Evolutionary conservation across 176 grass and related monocot genomes (phyloP).

Genomic region (Areca catechu): DNA sequence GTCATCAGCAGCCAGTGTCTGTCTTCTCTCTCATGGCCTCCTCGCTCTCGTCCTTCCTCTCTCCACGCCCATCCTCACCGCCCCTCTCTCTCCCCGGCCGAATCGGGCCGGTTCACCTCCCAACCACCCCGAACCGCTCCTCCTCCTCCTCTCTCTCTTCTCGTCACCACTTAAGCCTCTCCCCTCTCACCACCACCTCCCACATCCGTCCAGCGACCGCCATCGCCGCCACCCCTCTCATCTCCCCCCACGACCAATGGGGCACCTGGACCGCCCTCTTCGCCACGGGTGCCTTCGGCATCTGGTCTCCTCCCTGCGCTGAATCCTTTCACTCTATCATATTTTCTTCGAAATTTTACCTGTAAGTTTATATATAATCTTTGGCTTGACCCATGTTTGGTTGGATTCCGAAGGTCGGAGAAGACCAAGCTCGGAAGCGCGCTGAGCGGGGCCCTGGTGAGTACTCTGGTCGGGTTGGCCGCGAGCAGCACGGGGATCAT

Average conservation of each 20-base stretch:
- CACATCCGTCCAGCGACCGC: slow-evolving; percentile 1
- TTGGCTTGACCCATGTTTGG: too few relatives aligned
- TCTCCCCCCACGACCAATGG: slow-evolving; percentile 57
- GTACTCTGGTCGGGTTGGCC: slow-evolving; percentile 47
- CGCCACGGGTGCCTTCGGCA: slow-evolving; percentile 41
- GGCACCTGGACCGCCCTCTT: slow-evolving; percentile 77
- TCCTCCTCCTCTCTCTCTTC: too few relatives aligned
- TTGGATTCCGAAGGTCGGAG: slow-evolving; percentile 26
- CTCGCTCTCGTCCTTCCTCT: too few relatives aligned
- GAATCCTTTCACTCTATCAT: background rate
- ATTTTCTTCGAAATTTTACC: too few relatives aligned
- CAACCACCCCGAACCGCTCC: too few relatives aligned
- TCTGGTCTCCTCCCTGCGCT: slow-evolving; percentile 31
- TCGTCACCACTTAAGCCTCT: background rate
- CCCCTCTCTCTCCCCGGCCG: too few relatives aligned
- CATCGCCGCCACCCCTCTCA: slow-evolving; percentile 19
- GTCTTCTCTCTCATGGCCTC: too few relatives aligned
- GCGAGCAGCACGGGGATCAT: slow-evolving; percentile 55
- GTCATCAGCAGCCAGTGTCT: too few relatives aligned
- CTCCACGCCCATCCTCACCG: too few relatives aligned
- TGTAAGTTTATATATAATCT: too few relatives aligned
- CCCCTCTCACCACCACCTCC: background rate
- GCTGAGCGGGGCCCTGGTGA: slow-evolving; percentile 56
- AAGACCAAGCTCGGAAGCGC: slow-evolving; percentile 45
- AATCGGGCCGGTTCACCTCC: too few relatives aligned